Evolutionary conservation across 2,329 filamentous ascomycete species (phyloP).

Genomic region (Arthrocladium fulminans): DNA sequence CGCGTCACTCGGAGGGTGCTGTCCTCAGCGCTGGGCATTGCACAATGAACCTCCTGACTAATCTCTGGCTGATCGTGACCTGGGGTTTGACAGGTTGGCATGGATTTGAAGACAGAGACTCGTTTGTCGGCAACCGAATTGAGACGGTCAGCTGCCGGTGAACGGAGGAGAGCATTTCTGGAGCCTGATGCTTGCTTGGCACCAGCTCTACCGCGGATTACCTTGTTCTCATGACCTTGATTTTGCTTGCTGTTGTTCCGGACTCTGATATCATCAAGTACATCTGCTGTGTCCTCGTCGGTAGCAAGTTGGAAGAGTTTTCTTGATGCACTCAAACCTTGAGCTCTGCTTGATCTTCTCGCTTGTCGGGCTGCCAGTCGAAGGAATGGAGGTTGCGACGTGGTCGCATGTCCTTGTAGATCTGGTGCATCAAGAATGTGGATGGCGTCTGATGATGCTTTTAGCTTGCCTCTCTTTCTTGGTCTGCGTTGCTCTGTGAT

Average conservation of each 20-base stretch:
- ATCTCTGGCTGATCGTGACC: not conserved
- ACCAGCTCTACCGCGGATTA: too few species aligned
- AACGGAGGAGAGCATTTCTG: too few species aligned
- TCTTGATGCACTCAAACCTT: conserved; percentile 33
- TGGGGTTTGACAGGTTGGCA: not conserved
- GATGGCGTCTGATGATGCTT: not conserved
- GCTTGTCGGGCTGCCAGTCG: conserved; percentile 47
- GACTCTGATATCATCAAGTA: conserved; percentile 35
- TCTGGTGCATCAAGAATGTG: conserved; percentile 20
- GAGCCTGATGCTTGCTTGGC: too few species aligned
- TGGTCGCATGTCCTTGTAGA: conserved; percentile 7
- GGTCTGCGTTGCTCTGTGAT: not conserved
- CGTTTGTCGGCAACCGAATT: too few species aligned
- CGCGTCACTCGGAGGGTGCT: not conserved
- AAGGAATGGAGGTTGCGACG: conserved; percentile 45
- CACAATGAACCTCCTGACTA: not conserved
- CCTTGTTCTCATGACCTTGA: too few species aligned
- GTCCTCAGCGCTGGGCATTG: not conserved
- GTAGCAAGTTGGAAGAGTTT: conserved; percentile 48
- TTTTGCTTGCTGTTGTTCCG: not conserved
- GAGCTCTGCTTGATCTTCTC: conserved; percentile 39
- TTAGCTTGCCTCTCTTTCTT: conserved; percentile 3
- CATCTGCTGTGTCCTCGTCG: conserved; percentile 46
- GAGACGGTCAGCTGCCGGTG: too few species aligned
- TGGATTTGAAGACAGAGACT: not conserved